These are phyloP conservation scores for Pseudoperonospora humuli DNA, from an alignment of 352 stramenopile genomes.

Conservation along the genomic window DNA sequence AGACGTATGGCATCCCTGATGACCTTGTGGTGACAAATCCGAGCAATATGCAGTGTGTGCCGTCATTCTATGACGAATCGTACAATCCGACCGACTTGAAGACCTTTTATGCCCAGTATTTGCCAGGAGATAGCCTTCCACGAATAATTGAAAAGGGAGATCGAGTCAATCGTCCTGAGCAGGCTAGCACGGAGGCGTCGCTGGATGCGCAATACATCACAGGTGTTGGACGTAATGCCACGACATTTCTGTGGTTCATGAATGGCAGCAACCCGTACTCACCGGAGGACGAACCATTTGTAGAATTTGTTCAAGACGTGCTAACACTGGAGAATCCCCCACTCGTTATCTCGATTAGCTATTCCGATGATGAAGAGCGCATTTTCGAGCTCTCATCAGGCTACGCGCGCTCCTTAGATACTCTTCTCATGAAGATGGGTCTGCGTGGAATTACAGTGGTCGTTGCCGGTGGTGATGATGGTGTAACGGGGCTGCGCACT, in stretches of 20 bases:
- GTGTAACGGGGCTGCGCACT: conserved; percentile 63
- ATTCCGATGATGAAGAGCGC: conserved; percentile 87
- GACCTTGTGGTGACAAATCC: conserved; percentile 61
- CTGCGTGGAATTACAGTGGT: conserved; percentile 82
- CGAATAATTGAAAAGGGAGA: conserved; percentile 46
- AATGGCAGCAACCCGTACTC: conserved; percentile 84
- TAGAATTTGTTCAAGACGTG: conserved; percentile 69
- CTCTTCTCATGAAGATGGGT: conserved; percentile 86
- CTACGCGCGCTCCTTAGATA: conserved; percentile 78
- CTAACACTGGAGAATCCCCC: conserved; percentile 61
- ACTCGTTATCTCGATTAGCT: conserved; percentile 84
- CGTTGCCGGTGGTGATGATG: conserved; percentile 83
- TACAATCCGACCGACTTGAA: conserved; percentile 50
- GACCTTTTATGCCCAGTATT: conserved; percentile 45
- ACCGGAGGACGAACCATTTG: conserved; percentile 73
- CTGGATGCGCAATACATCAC: conserved; percentile 90
- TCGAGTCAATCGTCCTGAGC: conserved; percentile 33
- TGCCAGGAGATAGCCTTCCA: conserved; percentile 39
- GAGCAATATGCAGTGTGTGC: conserved; percentile 49
- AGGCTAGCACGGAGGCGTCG: conserved; percentile 63
- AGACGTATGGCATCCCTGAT: conserved; percentile 56
- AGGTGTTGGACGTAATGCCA: conserved; percentile 65
- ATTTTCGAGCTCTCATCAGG: conserved; percentile 67
- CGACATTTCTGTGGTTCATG: conserved; percentile 76
- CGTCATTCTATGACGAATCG: conserved; percentile 74